phyloP scores from a whole-genome alignment of 345 rosid genomes.

The Firmiana major region DNA sequence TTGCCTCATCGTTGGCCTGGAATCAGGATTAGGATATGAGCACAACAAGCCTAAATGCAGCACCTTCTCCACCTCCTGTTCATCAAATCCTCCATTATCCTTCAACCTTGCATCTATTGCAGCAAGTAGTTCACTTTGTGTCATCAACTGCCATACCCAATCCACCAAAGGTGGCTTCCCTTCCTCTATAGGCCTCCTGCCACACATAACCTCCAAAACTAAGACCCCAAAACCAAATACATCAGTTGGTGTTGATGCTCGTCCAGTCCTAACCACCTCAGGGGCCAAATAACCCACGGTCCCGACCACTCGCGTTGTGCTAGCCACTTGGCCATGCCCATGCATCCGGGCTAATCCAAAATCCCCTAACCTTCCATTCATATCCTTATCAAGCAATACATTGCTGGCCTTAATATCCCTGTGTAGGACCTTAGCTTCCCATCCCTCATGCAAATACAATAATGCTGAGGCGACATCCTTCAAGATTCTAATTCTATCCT shows the following conservation, averaged over 20 bases:
- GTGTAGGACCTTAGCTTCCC: constrained; percentile 71
- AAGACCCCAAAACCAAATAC: constrained; percentile 50
- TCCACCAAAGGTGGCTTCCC: constrained; percentile 45
- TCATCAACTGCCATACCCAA: constrained; percentile 39
- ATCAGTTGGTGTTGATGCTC: constrained; percentile 42
- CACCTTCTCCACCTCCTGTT: constrained; percentile 42
- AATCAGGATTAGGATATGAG: constrained; percentile 50
- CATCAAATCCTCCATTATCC: constrained; percentile 30
- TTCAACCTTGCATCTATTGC: constrained; percentile 46
- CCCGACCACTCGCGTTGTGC: constrained; percentile 68
- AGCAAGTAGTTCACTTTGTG: constrained; percentile 35
- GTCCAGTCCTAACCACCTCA: constrained; percentile 46
- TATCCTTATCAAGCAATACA: constrained; percentile 66
- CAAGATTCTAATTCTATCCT: constrained; percentile 50
- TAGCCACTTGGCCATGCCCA: constrained; percentile 46
- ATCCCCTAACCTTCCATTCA: constrained; percentile 70
- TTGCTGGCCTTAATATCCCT: constrained; percentile 86
- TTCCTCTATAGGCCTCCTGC: constrained; percentile 50
- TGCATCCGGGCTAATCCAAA: constrained; percentile 77
- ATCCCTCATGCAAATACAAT: constrained; percentile 66
- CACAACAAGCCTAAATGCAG: constrained; percentile 66
- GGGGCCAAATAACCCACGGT: constrained; percentile 82
- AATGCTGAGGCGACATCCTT: constrained; percentile 67
- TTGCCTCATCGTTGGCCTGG: constrained; percentile 75
- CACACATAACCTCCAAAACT: constrained; percentile 52